Conservation (phyloP, 2,329 filamentous ascomycete genomes). For the Lachnellula arida region DNA sequence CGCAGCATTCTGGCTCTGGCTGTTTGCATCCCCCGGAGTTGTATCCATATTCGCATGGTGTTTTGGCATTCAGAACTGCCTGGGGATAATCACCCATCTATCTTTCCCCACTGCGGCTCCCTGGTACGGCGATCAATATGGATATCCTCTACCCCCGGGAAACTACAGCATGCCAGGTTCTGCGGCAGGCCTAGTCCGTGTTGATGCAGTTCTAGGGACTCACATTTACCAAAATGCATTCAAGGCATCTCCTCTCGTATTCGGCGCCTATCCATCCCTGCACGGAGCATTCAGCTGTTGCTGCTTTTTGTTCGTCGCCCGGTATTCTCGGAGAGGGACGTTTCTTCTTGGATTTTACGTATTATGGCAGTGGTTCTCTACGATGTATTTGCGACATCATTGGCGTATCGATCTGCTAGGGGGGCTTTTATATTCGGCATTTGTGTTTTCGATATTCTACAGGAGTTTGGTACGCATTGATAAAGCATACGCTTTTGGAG, state of each 20-base stretch:
- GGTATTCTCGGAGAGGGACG: conserved; percentile 49
- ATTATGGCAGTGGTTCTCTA: conserved; percentile 93
- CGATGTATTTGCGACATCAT: conserved; percentile 95
- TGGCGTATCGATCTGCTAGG: conserved; percentile 88
- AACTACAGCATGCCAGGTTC: conserved; percentile 88
- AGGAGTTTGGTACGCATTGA: conserved; percentile 25
- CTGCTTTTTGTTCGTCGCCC: conserved; percentile 69
- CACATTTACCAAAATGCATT: conserved; percentile 91
- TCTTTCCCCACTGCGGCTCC: conserved; percentile 88
- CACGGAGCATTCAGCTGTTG: conserved; percentile 94
- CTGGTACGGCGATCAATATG: conserved; percentile 93
- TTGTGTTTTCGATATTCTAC: conserved; percentile 58
- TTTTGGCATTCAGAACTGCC: conserved; percentile 88
- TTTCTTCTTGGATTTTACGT: conserved; percentile 69
- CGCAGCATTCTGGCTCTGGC: conserved; percentile 72
- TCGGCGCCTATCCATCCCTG: conserved; percentile 87
- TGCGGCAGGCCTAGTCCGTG: conserved; percentile 79
- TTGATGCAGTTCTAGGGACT: conserved; percentile 80
- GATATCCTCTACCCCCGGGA: conserved; percentile 66
- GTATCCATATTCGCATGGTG: conserved; percentile 77
- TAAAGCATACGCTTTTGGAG: conserved; percentile 23
- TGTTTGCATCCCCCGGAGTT: conserved; percentile 81
- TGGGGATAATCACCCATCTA: conserved; percentile 81
- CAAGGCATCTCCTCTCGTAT: conserved; percentile 82
- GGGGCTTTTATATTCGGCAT: conserved; percentile 70